Conservation (phyloP, 768 basidiomycete species). For the Russula ochroleuca region DNA sequence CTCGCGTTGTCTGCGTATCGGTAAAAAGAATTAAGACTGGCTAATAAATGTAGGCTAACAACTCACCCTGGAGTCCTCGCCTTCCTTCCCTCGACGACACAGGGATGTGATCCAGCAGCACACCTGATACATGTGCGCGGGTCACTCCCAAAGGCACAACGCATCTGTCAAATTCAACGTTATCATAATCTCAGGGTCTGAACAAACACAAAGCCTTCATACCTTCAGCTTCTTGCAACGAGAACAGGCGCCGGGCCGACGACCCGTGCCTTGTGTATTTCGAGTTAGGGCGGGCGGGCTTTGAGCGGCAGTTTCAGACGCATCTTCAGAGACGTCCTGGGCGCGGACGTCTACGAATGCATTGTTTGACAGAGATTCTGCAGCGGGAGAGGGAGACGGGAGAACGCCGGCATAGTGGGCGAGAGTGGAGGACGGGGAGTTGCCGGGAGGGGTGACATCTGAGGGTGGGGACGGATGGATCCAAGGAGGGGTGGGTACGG, state of each 20-base stretch:
- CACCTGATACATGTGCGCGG: slow-evolving; percentile 22
- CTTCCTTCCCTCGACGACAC: slow-evolving; percentile 35
- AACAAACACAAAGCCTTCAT: not conserved
- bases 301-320: not conserved
- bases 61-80: slow-evolving; percentile 36
- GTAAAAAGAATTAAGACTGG: not conserved
- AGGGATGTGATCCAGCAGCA: slow-evolving; percentile 32
- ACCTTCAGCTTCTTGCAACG: slow-evolving; percentile 33
- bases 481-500: slow-evolving; percentile 18
- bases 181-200: not conserved
- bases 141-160: slow-evolving; percentile 24
- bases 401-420: not conserved
- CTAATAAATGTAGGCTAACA: not conserved
- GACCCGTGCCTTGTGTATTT: not conserved
- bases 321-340: not conserved
- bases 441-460: slow-evolving; percentile 10
- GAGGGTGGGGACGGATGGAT: slow-evolving; percentile 18
- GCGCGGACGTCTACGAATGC: not conserved
- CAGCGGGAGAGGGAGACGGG: slow-evolving; percentile 2
- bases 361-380: not conserved
- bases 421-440: slow-evolving; percentile 12
- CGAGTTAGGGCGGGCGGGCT: slow-evolving; percentile 1
- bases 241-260: slow-evolving; percentile 30
- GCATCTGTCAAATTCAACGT: slow-evolving; percentile 8
- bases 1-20: slow-evolving; percentile 31